A percentile compares a stretch with the other conserved stretches of the same genome.
phyloP scores from a whole-genome alignment of 805 yeast species.

The Saccharomycopsis malanga region DNA sequence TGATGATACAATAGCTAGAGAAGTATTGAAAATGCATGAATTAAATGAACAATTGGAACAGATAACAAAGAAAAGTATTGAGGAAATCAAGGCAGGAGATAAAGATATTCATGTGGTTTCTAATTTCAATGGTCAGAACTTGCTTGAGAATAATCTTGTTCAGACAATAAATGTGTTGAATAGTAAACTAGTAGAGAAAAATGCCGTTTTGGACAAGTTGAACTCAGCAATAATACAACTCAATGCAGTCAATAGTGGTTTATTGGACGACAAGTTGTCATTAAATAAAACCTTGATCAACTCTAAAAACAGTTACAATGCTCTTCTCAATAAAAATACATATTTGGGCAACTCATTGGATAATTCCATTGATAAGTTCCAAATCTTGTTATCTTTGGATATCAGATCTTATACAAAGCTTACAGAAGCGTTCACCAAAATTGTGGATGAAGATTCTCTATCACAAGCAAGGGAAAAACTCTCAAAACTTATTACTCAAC shows the following conservation, averaged over 20 bases:
- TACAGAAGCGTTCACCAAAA: neutral
- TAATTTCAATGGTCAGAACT: slow-evolving; percentile 8
- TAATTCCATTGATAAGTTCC: slow-evolving; percentile 2
- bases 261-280: slow-evolving; percentile 1
- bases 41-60: slow-evolving; percentile 1
- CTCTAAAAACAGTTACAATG: neutral
- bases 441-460: slow-evolving; percentile 9
- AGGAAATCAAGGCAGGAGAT: neutral
- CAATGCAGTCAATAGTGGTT: neutral
- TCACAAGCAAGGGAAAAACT: slow-evolving; percentile 11
- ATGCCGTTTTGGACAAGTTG: slow-evolving; percentile 7
- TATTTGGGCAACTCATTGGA: neutral
- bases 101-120: slow-evolving; percentile 1
- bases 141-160: slow-evolving; percentile 12
- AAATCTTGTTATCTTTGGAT: slow-evolving; percentile 6
- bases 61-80: neutral
- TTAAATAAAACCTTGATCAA: slow-evolving; percentile 3
- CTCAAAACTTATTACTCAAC: slow-evolving; percentile 3
- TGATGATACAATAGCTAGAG: neutral
- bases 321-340: neutral
- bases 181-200: slow-evolving; percentile 7
- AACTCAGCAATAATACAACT: slow-evolving; percentile 1
- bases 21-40: neutral
- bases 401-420: slow-evolving; percentile 4
- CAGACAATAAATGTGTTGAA: slow-evolving; percentile 11